These are phyloP conservation scores for Colletotrichum sansevieriae DNA, from an alignment of 2,329 filamentous ascomycete genomes.

Conservation along the genomic window DNA sequence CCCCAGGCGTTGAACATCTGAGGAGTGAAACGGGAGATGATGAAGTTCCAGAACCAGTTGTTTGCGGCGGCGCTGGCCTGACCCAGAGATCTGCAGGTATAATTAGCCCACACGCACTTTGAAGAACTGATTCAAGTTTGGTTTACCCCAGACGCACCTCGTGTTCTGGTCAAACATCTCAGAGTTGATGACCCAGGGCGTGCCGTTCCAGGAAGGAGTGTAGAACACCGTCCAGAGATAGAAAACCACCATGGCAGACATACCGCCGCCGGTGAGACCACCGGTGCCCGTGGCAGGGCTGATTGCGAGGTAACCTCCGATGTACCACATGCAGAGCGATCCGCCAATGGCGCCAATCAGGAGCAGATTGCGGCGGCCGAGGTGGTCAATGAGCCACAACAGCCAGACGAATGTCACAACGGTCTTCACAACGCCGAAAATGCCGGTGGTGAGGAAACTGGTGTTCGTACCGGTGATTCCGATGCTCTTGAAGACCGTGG, in stretches of 20 bases:
- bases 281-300: constrained; percentile 48
- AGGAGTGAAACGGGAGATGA: constrained; percentile 75
- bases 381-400: constrained; percentile 74
- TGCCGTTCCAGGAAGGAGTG: constrained; percentile 79
- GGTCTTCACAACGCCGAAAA: constrained; percentile 84
- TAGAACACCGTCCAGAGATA: constrained; percentile 80
- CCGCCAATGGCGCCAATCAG: constrained; percentile 72
- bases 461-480: constrained; percentile 61
- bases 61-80: constrained; percentile 79
- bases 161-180: constrained; percentile 80
- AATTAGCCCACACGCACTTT: neutral
- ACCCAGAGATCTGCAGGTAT: constrained; percentile 64
- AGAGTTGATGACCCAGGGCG: constrained; percentile 80
- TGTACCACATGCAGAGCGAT: constrained; percentile 71
- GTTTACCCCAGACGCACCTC: constrained; percentile 15
- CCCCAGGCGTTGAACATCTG: constrained; percentile 71
- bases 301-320: constrained; percentile 68
- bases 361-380: constrained; percentile 68
- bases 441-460: constrained; percentile 73
- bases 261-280: constrained; percentile 60
- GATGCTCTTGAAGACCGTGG: constrained; percentile 73
- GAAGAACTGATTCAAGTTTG: neutral
- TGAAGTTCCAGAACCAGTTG: constrained; percentile 82
- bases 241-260: constrained; percentile 77
- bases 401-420: constrained; percentile 77